A percentile compares a stretch with the other conserved stretches of the same genome.
phyloP scores from a whole-genome alignment of 192 early-diverging fungal genomes.

The Gamsiella multidivaricata region DNA sequence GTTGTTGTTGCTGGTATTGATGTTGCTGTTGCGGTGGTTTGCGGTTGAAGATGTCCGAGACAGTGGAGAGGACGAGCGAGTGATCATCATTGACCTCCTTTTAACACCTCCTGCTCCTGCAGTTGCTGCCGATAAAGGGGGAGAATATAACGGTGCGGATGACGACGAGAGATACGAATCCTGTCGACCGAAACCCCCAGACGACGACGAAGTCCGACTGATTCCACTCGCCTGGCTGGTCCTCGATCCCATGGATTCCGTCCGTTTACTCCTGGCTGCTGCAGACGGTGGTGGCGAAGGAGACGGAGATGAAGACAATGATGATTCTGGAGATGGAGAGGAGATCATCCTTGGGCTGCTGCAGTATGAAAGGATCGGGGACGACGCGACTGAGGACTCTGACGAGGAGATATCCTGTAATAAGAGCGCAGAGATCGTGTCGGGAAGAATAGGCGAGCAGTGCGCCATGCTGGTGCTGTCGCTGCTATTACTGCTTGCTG shows the following conservation, averaged over 20 bases:
- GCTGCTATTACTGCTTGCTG: conserved; percentile 12
- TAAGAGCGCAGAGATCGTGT: conserved; percentile 26
- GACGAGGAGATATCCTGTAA: conserved; percentile 23
- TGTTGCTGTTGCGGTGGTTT: neutral
- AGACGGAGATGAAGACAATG: conserved; percentile 25
- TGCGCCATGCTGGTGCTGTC: conserved; percentile 43
- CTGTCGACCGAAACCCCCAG: conserved; percentile 3
- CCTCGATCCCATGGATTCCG: conserved; percentile 27
- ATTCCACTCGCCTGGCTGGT: conserved; percentile 23
- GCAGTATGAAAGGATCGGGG: conserved; percentile 28
- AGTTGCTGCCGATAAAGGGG: neutral
- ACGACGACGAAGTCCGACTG: conserved; percentile 13
- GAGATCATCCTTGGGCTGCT: conserved; percentile 28
- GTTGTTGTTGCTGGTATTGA: neutral
- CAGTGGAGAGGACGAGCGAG: conserved; percentile 5
- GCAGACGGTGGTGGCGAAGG: conserved; percentile 16
- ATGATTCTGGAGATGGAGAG: conserved; percentile 6
- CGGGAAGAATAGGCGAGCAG: conserved; percentile 40
- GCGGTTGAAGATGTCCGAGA: conserved; percentile 6
- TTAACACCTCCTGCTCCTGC: neutral
- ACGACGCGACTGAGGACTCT: conserved; percentile 24
- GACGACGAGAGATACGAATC: neutral
- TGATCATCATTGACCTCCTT: neutral
- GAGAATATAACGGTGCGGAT: neutral
- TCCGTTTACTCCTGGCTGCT: conserved; percentile 25